These are phyloP conservation scores for Coemansia sp. DNA, from an alignment of 192 early-diverging fungal genomes.

Conservation along the genomic window DNA sequence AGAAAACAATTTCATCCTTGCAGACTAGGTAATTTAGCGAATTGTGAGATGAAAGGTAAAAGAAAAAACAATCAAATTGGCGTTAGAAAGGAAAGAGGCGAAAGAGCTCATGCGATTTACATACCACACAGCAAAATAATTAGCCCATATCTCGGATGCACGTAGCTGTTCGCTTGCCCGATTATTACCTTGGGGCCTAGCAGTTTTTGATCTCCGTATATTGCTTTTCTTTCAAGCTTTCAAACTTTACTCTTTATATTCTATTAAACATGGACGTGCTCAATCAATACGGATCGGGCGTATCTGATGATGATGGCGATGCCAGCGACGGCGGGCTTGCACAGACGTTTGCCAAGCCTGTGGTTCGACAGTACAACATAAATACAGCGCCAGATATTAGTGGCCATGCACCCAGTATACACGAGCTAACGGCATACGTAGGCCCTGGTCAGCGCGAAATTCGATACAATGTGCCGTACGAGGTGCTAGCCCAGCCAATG, in stretches of 20 bases:
- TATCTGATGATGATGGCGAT: slow-evolving; percentile 24
- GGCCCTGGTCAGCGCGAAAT: slow-evolving; percentile 27
- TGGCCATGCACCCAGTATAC: slow-evolving; percentile 1
- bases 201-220: too few relatives aligned
- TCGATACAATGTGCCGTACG: slow-evolving; percentile 26
- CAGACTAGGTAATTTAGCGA: neutral
- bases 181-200: neutral
- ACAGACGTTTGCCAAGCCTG: slow-evolving; percentile 13
- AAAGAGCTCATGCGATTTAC: neutral
- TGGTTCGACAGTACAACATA: slow-evolving; percentile 41
- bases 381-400: slow-evolving; percentile 41
- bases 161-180: neutral
- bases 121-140: neutral
- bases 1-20: slow-evolving; percentile 6
- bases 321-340: slow-evolving; percentile 13
- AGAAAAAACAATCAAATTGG: neutral
- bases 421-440: slow-evolving; percentile 15
- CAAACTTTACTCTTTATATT: neutral
- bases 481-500: slow-evolving; percentile 32
- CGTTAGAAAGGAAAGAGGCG: neutral
- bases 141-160: neutral
- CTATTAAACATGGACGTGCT: slow-evolving; percentile 29
- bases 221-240: too few relatives aligned
- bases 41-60: neutral
- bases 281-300: slow-evolving; percentile 38